Conservation (phyloP, 2,329 filamentous ascomycete species). For the Fusarium verticillioides region DNA sequence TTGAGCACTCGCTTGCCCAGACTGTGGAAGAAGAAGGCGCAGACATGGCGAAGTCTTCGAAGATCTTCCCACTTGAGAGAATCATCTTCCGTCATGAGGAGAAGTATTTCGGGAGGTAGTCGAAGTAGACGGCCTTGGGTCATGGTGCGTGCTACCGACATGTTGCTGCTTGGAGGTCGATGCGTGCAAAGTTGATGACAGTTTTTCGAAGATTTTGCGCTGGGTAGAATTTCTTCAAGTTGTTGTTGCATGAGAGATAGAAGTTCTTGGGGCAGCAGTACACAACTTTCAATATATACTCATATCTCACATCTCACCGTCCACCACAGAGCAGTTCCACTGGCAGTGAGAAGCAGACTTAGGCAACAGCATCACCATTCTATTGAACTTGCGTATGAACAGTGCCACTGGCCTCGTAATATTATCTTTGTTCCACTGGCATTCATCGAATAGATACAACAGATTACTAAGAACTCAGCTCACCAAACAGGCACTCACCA, state of each 20-base stretch:
- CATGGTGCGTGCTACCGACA: neutral
- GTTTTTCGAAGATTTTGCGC: neutral
- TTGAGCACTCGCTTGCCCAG: neutral
- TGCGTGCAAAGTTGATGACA: neutral
- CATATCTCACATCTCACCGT: no score
- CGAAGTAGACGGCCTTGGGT: neutral
- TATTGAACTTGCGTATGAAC: neutral
- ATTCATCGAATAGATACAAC: neutral
- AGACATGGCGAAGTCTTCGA: neutral
- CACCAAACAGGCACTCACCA: neutral
- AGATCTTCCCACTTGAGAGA: neutral
- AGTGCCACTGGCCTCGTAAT: fast-evolving
- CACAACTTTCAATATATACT: neutral
- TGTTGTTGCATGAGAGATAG: fast-evolving
- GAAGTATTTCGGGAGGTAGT: neutral
- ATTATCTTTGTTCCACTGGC: fast-evolving
- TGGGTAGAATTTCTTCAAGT: fast-evolving
- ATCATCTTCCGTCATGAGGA: neutral
- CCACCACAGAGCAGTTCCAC: neutral
- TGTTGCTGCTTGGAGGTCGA: neutral
- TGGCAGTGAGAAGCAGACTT: neutral
- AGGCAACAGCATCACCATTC: no score
- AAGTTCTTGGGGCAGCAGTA: fast-evolving
- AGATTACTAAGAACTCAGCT: neutral
- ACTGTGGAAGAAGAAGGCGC: neutral